Base-by-base conservation (phyloP, 768 basidiomycete species). In the Tremella fuciformis region DNA sequence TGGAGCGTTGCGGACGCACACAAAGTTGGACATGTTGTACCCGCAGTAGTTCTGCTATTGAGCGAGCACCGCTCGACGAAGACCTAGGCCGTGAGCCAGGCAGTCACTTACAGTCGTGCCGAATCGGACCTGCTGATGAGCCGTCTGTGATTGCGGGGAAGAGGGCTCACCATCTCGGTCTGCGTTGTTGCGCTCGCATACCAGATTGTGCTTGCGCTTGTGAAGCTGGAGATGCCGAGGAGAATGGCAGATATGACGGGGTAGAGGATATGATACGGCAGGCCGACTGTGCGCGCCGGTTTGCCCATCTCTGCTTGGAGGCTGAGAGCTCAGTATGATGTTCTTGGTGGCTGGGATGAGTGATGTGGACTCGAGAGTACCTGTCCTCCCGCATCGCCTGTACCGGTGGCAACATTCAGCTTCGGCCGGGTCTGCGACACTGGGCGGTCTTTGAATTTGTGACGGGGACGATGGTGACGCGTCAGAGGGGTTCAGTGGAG, bases 231-330 rank as follows among this genome's bases (percentile, higher is more conserved):
- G 21, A 73, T 63, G n/a, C 62, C 66, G 19, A 73, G 60, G 3
- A 73, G 48, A 26, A 67, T 51, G n/a, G 52, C 22, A 0, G 71
- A 62, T 19, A 73, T 53, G 22, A 70, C 13, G 2, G 69, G 69
- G 54, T 73, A 73, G 29, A 54, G 24, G 16, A 73, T 58, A 44
- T 73, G 71, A 26, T 65, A 65, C 1, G 71, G 66, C n/a, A 73
- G 41, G 4, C 71, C 71, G 22, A 58, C 54, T 1, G 71, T 73
- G 8, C 71, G 58, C 40, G 58, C 57, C 8, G 69, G 69, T 15
- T 62, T 59, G 40, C 50, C 61, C 70, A 71, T 71, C 13, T 2
- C n/a, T 18, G 9, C 21, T 13, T n/a, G 29, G 29, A 4, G 4
- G 29, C 3, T 54, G 21, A 18, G 39, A 18, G 39, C 3, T 44